Conservation (phyloP, 2,329 filamentous ascomycete genomes). For the Escovopsis sp. region DNA sequence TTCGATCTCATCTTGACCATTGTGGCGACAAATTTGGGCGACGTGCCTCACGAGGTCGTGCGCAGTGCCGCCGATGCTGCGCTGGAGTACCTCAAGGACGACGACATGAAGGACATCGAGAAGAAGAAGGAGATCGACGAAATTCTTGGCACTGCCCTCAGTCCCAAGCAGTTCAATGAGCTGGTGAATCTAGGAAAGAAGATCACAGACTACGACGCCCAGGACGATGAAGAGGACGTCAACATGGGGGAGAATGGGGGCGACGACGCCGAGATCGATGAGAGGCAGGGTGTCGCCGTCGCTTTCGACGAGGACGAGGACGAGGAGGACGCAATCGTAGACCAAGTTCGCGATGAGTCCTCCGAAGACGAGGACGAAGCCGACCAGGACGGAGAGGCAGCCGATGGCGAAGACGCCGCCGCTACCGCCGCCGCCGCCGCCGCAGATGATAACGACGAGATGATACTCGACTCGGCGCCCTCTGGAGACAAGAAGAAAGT, state of each 20-base stretch:
- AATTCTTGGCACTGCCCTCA: constrained; percentile 68
- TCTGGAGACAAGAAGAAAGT: constrained; percentile 30
- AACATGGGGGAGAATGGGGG: constrained; percentile 52
- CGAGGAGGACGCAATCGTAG: constrained; percentile 58
- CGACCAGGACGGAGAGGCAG: constrained; percentile 55
- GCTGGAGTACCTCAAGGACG: constrained; percentile 84
- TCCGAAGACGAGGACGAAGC: constrained; percentile 65
- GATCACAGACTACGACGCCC: constrained; percentile 94
- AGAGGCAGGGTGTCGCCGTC: constrained; percentile 90
- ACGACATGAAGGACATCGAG: constrained; percentile 90
- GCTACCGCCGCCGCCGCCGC: constrained; percentile 33
- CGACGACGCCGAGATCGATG: constrained; percentile 66
- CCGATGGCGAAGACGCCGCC: constrained; percentile 44
- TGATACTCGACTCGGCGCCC: constrained; percentile 62
- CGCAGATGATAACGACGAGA: constrained; percentile 58
- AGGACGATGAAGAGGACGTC: constrained; percentile 88
- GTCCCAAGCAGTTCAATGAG: constrained; percentile 89
- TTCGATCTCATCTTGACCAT: constrained; percentile 91
- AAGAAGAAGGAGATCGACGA: constrained; percentile 98
- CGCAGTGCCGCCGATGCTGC: constrained; percentile 87
- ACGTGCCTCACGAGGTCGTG: constrained; percentile 83
- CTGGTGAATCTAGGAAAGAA: constrained; percentile 94
- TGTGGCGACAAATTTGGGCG: constrained; percentile 75
- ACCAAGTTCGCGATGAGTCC: constrained; percentile 78
- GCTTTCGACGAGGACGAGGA: constrained; percentile 93